Base-by-base conservation (phyloP, 768 basidiomycete genomes). In the Naganishia antarctica region DNA sequence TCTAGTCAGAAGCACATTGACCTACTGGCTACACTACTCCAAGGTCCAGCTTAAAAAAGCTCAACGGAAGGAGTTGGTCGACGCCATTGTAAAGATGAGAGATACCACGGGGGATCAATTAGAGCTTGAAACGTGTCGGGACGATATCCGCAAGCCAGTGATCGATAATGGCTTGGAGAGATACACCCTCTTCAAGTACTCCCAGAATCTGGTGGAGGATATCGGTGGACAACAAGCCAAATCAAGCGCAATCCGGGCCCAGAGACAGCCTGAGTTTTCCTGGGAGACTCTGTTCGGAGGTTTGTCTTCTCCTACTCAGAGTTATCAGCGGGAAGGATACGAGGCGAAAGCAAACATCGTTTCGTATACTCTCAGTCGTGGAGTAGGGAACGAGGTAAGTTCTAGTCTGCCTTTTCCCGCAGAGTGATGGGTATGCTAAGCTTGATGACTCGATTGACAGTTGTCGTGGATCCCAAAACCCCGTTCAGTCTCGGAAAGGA, bases 21-120 rank as follows among this genome's bases (percentile, higher is more conserved):
- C 53, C n/a, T 57, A 57, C 34, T 57, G 53, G 53, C 23, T 57
- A 34, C 53, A 57, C 21, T 57, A 25, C 15, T n/a, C 53, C 21
- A 12, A 40, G 21, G 53, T 57, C 21, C 32, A 57, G 23, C 13
- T 37, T 13, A 21, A 40, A 18, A 57, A 37, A 34, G 5, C 34
- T 21, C 53, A 57, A 23, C 34, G 37, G 21, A 37, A 57, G 26
- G 53, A 41, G 37, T 34, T 57, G 21, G 26, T 57, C 53, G 23
- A 57, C 5, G 16, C 34, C 12, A 40, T 57, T 29, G 21, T 8
- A 21, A 57, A 57, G 16, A 40, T 37, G 13, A 12, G 37, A 29
- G n/a, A 25, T 18, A 11, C 16, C 31, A 34, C 34, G 9, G n/a
- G 21, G 37, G 23, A 40, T 23, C 18, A 1, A 13, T 9, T 41